phyloP scores from a whole-genome alignment of 768 basidiomycete species.

The Hebeloma cylindrosporum region DNA sequence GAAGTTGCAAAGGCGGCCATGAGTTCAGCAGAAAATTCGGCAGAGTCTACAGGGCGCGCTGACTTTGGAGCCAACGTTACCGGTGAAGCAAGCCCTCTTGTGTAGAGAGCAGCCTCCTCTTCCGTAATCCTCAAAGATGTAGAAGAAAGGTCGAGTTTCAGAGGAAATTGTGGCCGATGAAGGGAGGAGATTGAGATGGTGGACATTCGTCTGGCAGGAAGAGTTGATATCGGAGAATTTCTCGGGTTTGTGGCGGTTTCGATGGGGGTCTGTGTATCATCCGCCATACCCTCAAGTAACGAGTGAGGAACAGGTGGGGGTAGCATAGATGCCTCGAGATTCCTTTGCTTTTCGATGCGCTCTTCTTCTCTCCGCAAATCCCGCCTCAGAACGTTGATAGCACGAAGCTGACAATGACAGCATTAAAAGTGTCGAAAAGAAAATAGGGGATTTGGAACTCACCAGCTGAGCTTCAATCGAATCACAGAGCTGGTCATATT shows the following conservation, averaged over 20 bases:
- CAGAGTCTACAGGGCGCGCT: constrained; percentile 55
- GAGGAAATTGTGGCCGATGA: constrained; percentile 66
- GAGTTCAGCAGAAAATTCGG: constrained; percentile 60
- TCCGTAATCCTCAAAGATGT: constrained; percentile 63
- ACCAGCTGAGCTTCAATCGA: constrained; percentile 72
- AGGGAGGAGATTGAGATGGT: constrained; percentile 81
- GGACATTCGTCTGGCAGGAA: constrained; percentile 60
- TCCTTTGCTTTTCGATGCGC: constrained; percentile 37
- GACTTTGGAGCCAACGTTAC: constrained; percentile 83
- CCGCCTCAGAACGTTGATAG: constrained; percentile 70
- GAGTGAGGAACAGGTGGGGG: constrained; percentile 22
- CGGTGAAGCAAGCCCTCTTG: constrained; percentile 68
- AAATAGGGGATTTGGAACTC: constrained; percentile 25
- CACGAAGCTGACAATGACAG: constrained; percentile 53
- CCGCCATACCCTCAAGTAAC: constrained; percentile 18
- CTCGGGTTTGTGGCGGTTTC: constrained; percentile 24
- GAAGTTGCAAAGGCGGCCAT: constrained; percentile 61
- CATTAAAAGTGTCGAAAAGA: neutral
- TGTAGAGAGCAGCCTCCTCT: constrained; percentile 59
- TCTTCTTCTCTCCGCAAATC: constrained; percentile 65
- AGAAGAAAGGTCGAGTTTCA: constrained; percentile 81
- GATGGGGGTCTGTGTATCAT: constrained; percentile 29
- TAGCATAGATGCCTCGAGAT: constrained; percentile 19
- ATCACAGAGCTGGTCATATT: constrained; percentile 79
- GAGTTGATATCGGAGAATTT: constrained; percentile 33